Conservation (phyloP, 1,284 basidiomycete genomes). For the Cutaneotrichosporon mucoides region DNA sequence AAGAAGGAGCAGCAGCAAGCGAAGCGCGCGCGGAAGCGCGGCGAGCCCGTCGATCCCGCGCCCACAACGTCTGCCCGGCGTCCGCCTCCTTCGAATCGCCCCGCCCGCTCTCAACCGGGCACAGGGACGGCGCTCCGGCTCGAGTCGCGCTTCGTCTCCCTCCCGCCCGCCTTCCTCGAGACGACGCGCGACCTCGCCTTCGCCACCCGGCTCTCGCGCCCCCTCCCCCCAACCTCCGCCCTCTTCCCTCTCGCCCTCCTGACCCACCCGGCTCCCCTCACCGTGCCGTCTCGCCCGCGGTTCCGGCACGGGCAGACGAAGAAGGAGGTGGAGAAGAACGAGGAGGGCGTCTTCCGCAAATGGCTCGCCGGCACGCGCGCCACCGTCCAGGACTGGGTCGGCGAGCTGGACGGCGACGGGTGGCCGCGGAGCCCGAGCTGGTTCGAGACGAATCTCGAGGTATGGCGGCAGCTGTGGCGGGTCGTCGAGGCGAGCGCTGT, state of each 20-base stretch:
- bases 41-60: constrained; percentile 31
- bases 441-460: constrained; percentile 84
- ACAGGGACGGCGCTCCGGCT: background rate
- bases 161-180: constrained; percentile 63
- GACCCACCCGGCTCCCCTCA: constrained; percentile 19
- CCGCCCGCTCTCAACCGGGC: too few species aligned
- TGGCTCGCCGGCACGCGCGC: constrained; percentile 66
- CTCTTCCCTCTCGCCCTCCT: constrained; percentile 49
- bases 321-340: constrained; percentile 76
- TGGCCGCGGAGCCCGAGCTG: constrained; percentile 54
- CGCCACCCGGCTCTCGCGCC: constrained; percentile 57
- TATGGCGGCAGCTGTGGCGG: constrained; percentile 83
- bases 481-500: constrained; percentile 81
- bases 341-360: constrained; percentile 69
- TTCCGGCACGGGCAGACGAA: constrained; percentile 82
- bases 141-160: constrained; percentile 57
- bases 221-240: constrained; percentile 54
- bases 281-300: constrained; percentile 69
- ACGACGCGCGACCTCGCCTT: constrained; percentile 60
- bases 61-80: too few species aligned
- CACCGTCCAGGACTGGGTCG: constrained; percentile 57
- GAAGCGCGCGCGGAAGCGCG: constrained; percentile 75
- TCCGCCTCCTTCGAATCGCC: too few species aligned
- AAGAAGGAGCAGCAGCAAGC: constrained; percentile 65
- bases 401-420: constrained; percentile 18